Base-by-base conservation (phyloP, 139 green algal genomes). In the Mychonastes homosphaera region DNA sequence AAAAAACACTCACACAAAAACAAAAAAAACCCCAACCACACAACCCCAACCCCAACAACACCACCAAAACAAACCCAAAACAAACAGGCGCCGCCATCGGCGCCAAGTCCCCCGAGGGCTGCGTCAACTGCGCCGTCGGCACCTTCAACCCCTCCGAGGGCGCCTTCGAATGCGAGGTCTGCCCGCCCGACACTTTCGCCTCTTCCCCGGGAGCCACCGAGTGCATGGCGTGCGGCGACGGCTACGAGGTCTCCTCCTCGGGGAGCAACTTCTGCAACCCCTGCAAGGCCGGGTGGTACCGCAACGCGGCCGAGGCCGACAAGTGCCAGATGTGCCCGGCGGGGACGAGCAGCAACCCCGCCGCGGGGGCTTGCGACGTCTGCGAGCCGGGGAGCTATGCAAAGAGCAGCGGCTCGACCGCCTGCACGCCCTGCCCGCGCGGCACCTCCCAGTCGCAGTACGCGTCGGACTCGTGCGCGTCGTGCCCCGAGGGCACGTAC, bases 261-360 rank as follows among this genome's bases (percentile, higher is more conserved):
- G 63, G 54, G 10, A 53, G 35, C 36, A 64, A 63, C 45, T 44
- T 64, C 8, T 67, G 61, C 61, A 67, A 67, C 49, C 19, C 61
- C 8, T 67, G 61, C 32, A 10, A 28, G 6, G 18, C 61, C 6
- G 61, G 61, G 3, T 49, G 29, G 33, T 67, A 29, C 51, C 46
- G 61, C 13, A 51, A 67, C 39, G 32, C 50, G 32, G 39, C 50
- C 0, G 10, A 61, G 6, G 48, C 36, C 24, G 61, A 67, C 10
- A 24, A 23, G 3, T 67, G 61, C 41, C 18, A 40, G 61, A 41
- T 46, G 51, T 67, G 61, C 51, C 50, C 50, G 6, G 39, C 61
- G 32, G 61, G 61, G 16, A 61, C 61, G 49, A 52, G 39, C 4
- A 61, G 39, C 16, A 41, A 39, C 21, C 40, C 53, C 44, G 61